Evolutionary conservation across 192 early-diverging fungal genomes (phyloP).

Genomic region (Podila horticola): DNA sequence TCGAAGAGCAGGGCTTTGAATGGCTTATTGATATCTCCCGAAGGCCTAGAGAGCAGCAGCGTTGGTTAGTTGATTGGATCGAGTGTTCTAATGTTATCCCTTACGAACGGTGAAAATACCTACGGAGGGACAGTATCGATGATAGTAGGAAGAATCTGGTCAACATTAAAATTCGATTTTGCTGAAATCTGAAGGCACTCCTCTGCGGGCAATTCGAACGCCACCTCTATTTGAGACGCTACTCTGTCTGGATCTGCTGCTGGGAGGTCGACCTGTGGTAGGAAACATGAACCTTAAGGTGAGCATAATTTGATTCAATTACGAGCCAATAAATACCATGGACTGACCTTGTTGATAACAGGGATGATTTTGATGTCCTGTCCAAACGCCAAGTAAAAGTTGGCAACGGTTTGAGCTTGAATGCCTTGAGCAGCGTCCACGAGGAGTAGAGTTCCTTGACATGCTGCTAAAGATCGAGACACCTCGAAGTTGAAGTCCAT

Average conservation of each 20-base stretch:
- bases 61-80: not conserved
- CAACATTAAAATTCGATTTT: constrained; percentile 83
- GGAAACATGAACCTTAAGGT: not conserved
- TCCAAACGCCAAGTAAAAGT: constrained; percentile 94
- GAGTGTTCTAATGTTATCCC: not conserved
- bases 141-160: constrained; percentile 77
- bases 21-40: constrained; percentile 68
- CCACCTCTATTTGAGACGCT: constrained; percentile 80
- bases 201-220: constrained; percentile 84
- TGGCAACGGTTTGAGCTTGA: constrained; percentile 98
- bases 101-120: not conserved
- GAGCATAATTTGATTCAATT: no score
- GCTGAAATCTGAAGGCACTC: constrained; percentile 80
- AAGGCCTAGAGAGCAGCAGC: constrained; percentile 57
- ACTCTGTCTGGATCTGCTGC: constrained; percentile 85
- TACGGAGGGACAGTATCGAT: constrained; percentile 83
- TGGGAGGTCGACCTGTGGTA: constrained; percentile 83
- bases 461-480: constrained; percentile 90
- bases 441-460: constrained; percentile 91
- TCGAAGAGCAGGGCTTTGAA: constrained; percentile 95
- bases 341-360: constrained; percentile 84
- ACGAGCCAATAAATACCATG: not conserved
- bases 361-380: constrained; percentile 89
- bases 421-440: constrained; percentile 97
- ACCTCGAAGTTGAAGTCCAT: constrained; percentile 98